A percentile compares a stretch with the other conserved stretches of the same genome.
Conservation (phyloP, 306 rosid genomes). For the Lagenaria siceraria region DNA sequence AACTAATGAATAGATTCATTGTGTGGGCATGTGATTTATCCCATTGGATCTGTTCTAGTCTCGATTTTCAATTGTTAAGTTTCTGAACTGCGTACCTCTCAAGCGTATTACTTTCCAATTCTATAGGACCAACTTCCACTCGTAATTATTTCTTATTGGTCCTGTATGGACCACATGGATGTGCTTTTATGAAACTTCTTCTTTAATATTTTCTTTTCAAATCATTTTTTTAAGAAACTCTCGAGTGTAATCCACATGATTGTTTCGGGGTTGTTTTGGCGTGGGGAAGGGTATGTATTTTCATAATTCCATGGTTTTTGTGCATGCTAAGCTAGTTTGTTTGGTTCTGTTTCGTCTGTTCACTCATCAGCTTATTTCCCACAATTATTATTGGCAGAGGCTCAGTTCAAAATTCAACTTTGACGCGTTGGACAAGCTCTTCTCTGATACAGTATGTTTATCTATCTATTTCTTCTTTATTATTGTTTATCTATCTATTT, state of each 20-base stretch:
- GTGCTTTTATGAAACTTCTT: background rate
- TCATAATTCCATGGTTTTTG: background rate
- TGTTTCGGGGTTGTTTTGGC: background rate
- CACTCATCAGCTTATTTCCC: background rate
- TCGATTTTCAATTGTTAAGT: too few relatives aligned
- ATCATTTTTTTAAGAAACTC: background rate
- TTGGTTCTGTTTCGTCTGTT: background rate
- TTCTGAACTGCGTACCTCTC: too few relatives aligned
- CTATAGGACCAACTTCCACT: too few relatives aligned
- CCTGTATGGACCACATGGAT: too few relatives aligned
- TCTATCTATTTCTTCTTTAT: background rate
- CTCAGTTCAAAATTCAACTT: conserved; percentile 4
- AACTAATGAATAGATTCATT: background rate
- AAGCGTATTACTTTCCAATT: background rate
- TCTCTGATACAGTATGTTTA: background rate
- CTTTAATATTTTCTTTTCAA: background rate
- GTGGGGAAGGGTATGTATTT: background rate
- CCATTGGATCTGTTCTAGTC: background rate
- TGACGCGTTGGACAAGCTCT: conserved; percentile 3
- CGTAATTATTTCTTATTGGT: background rate
- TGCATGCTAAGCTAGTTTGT: background rate
- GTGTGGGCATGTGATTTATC: background rate
- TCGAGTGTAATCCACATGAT: background rate
- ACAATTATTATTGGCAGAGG: background rate
- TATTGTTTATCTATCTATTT: too few relatives aligned